Evolutionary conservation across 768 basidiomycete genomes (phyloP).

Genomic region (Boletellus emodensis): DNA sequence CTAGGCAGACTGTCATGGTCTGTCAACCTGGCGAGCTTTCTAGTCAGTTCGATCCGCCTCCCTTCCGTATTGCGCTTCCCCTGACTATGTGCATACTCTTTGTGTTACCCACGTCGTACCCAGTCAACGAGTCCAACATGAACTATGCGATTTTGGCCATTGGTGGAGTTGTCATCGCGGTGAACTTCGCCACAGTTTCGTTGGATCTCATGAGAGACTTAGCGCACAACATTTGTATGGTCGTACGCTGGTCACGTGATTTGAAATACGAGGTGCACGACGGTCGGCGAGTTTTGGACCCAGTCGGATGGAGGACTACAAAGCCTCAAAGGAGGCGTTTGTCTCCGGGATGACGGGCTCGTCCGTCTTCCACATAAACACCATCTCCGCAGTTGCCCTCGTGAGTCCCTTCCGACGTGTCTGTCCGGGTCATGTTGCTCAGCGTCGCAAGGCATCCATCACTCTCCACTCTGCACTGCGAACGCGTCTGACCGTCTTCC

Average conservation of each 20-base stretch:
- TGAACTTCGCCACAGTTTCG: conserved; percentile 40
- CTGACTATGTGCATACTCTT: conserved; percentile 47
- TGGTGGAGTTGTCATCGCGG: conserved; percentile 43
- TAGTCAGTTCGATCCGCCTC: conserved; percentile 29
- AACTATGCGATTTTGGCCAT: conserved; percentile 56
- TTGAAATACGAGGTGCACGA: background rate
- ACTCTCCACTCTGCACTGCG: conserved; percentile 59
- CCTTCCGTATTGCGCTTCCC: background rate
- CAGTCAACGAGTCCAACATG: conserved; percentile 49
- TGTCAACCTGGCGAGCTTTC: conserved; percentile 46
- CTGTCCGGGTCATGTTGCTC: conserved; percentile 8
- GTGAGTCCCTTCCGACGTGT: conserved; percentile 38
- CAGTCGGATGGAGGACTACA: conserved; percentile 45
- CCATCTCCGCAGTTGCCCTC: conserved; percentile 59
- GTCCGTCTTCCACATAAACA: conserved; percentile 62
- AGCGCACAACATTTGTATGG: too few species aligned
- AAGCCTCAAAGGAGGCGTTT: conserved; percentile 76
- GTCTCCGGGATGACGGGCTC: conserved; percentile 73
- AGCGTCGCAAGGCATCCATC: conserved; percentile 58
- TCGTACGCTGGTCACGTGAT: conserved; percentile 17
- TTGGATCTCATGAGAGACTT: conserved; percentile 27
- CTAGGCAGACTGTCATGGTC: conserved; percentile 51
- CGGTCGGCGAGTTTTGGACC: background rate
- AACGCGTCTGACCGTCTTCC: conserved; percentile 43
- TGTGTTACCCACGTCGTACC: conserved; percentile 51